These are phyloP conservation scores for Claviceps quebecensis DNA, from an alignment of 2,329 filamentous ascomycete species.

Conservation along the genomic window DNA sequence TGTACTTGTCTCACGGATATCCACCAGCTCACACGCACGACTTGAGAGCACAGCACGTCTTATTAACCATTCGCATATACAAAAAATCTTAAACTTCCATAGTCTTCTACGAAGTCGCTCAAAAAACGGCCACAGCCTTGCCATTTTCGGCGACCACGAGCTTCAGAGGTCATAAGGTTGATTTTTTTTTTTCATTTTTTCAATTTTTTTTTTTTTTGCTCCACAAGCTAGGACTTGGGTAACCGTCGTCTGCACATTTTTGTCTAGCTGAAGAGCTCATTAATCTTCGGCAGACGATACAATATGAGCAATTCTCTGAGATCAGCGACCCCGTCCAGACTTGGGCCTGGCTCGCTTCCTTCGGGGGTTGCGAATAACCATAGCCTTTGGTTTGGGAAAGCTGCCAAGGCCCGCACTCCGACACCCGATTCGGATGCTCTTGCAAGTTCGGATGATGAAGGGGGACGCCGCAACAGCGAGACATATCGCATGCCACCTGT, in stretches of 20 bases:
- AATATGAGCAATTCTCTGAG: constrained; percentile 39
- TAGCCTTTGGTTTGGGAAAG: constrained; percentile 57
- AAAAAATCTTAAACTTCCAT: not conserved
- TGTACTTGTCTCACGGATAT: not conserved
- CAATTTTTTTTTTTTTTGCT: not conserved
- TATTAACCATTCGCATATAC: no score
- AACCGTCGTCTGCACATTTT: no score
- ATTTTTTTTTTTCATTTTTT: no score
- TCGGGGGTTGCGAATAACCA: constrained; percentile 42
- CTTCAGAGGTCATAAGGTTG: not conserved
- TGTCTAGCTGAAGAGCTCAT: not conserved
- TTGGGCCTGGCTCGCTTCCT: constrained; percentile 31
- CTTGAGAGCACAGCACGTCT: not conserved
- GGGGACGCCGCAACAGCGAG: constrained; percentile 49
- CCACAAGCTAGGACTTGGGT: not conserved
- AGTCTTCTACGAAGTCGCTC: not conserved
- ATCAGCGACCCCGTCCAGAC: constrained; percentile 35
- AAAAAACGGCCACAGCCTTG: not conserved
- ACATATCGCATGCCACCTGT: constrained; percentile 24
- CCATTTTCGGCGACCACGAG: not conserved
- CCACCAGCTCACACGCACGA: constrained; percentile 7
- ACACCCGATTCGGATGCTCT: constrained; percentile 91
- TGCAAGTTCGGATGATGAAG: constrained; percentile 88
- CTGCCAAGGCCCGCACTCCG: constrained; percentile 59
- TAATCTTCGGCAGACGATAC: constrained; percentile 6